Evolutionary conservation across 1,139 yeast species (phyloP), one percentile per base, ranked within the genome.

Genomic region (Pneumocystis murina): DNA sequence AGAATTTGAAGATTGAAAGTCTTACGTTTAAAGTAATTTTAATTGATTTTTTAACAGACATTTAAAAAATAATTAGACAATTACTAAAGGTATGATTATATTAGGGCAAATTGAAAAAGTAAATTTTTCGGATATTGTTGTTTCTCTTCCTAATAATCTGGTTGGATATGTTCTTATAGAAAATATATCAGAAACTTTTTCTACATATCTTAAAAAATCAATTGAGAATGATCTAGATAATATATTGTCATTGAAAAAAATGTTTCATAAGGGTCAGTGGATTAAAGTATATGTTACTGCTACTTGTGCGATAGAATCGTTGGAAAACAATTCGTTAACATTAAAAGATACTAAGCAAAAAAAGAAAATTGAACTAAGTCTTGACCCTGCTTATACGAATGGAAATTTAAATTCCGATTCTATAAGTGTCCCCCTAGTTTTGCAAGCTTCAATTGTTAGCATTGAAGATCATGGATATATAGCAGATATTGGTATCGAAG

Each of bases 381-480:
- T 88, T 61, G 95, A 88, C 71, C 96, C 97, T 4, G 78, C 81
- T 61, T 75, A 76, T 59, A 88, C 87, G 12, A 94, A 92, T 71
- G 78, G 79, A 40, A 70, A 76, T 24, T 75, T 89, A 64, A 84
- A 80, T 62, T 75, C 75, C n/a, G 92, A 85, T 62, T 96, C 88
- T 72, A 75, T 87, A 66, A 74, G 77, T 3, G 72, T 79, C 20
- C 90, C 90, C 54, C 79, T 82, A 69, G 72, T 85, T 7, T 72
- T 92, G 2, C 98, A 92, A 75, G 90, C 85, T 38, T 79, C 89
- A 1, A 84, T 92, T 20, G 80, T 79, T 66, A 86, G 95, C 62
- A 76, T 88, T 33, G 97, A 92, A 78, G 98, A 92, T 71, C 96
- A 88, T 72, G 98, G 98, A 75, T 80, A 84, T 17, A 82, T 88